phyloP scores from a whole-genome alignment of 228 moss, liverwort and hornwort genomes.

The Sphagnum fallax region DNA sequence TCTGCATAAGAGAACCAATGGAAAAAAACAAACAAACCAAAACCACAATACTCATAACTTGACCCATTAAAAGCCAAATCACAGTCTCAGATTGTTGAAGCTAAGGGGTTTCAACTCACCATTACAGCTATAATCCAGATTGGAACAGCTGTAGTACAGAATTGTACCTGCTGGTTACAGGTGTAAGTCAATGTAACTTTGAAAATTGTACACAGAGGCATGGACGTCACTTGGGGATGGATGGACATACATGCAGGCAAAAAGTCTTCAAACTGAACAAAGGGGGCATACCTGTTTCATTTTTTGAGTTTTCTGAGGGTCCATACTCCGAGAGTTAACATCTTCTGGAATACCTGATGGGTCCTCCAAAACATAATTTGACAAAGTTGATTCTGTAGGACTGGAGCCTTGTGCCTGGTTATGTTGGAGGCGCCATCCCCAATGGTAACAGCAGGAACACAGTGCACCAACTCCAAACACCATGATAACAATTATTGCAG shows the following conservation, averaged over 20 bases:
- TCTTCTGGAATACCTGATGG: not conserved
- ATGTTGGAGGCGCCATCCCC: not conserved
- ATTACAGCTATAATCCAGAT: too few species aligned
- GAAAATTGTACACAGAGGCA: too few species aligned
- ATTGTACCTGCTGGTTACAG: too few species aligned
- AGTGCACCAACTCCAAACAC: constrained; percentile 1
- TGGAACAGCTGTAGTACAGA: too few species aligned
- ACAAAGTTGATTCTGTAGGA: not conserved
- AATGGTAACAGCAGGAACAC: constrained; percentile 2
- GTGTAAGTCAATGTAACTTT: too few species aligned
- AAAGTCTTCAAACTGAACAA: not conserved
- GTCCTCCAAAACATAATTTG: not conserved
- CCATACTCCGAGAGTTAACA: not conserved
- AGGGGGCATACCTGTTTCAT: not conserved
- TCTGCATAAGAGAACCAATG: not conserved
- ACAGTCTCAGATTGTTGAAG: not conserved
- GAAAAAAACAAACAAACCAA: not conserved
- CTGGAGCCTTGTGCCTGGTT: not conserved
- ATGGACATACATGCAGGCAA: not conserved
- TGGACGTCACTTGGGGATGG: too few species aligned
- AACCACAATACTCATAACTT: not conserved
- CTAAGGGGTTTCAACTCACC: too few species aligned
- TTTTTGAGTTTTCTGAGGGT: not conserved
- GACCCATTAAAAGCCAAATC: not conserved
- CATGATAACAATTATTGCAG: not conserved